Conservation (phyloP, 495 filamentous ascomycete genomes). For the Clavariopsis aquatica region DNA sequence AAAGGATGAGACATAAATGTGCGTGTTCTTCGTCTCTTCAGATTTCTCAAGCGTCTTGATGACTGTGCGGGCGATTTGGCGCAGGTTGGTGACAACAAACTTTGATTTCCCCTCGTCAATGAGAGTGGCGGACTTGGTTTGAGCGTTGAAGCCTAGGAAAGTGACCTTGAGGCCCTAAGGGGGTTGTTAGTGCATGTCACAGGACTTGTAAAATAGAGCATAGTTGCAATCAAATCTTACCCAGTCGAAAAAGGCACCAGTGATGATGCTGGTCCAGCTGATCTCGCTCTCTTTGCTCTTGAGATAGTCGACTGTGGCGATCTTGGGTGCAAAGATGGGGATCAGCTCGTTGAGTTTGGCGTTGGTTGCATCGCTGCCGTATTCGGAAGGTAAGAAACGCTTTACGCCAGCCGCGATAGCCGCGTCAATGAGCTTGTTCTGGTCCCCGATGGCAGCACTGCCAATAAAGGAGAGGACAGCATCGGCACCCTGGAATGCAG, state of each 20-base stretch:
- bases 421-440: constrained; percentile 45
- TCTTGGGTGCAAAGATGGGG: constrained; percentile 51
- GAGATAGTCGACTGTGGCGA: constrained; percentile 51
- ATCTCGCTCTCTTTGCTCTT: constrained; percentile 49
- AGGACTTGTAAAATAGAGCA: no score
- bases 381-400: constrained; percentile 48
- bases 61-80: constrained; percentile 47
- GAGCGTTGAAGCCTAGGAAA: constrained; percentile 52
- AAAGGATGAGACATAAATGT: constrained; percentile 53
- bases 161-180: constrained; percentile 38
- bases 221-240: constrained; percentile 28
- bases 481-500: constrained; percentile 53
- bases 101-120: constrained; percentile 48
- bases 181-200: no score
- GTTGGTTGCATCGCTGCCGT: constrained; percentile 46
- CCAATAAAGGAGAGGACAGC: constrained; percentile 49
- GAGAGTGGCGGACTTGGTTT: constrained; percentile 49
- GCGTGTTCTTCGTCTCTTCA: constrained; percentile 50
- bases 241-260: constrained; percentile 57
- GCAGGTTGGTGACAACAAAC: constrained; percentile 49
- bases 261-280: constrained; percentile 54
- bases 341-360: constrained; percentile 45
- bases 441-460: constrained; percentile 34
- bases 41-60: constrained; percentile 48
- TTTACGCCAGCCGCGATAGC: constrained; percentile 45